phyloP scores from a whole-genome alignment of 2,329 filamentous ascomycete genomes.

The Aureobasidium sp. region DNA sequence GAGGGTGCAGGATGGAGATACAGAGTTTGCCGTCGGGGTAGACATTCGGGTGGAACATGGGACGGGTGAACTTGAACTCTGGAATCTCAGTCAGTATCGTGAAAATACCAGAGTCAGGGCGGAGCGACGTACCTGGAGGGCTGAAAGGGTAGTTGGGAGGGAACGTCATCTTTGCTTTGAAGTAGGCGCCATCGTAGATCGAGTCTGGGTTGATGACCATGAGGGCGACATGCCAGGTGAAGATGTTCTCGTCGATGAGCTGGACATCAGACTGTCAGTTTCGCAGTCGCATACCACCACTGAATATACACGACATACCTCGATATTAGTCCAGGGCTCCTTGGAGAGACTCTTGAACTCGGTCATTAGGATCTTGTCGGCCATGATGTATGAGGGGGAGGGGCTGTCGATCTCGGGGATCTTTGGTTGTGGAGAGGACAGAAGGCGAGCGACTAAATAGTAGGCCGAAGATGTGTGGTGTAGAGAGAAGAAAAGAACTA shows the following conservation, averaged over 20 bases:
- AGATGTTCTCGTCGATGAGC: conserved; percentile 74
- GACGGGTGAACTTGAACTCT: conserved; percentile 75
- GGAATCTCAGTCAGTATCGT: not conserved
- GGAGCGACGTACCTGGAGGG: conserved; percentile 55
- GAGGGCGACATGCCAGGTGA: conserved; percentile 79
- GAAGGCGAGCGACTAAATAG: not conserved
- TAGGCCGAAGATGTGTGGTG: not conserved
- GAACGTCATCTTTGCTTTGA: conserved; percentile 86
- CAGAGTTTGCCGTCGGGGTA: conserved; percentile 86
- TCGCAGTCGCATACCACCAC: not conserved
- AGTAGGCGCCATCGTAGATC: conserved; percentile 86
- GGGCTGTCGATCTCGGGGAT: not conserved
- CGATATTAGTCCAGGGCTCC: conserved; percentile 90
- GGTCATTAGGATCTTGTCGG: conserved; percentile 79
- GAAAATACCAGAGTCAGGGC: not conserved
- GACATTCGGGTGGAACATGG: conserved; percentile 88
- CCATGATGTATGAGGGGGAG: conserved; percentile 35
- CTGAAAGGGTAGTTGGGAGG: conserved; percentile 81
- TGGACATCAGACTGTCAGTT: conserved; percentile 33
- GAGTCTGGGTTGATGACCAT: conserved; percentile 92
- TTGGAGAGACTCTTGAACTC: conserved; percentile 76
- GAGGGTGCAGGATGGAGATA: conserved; percentile 91
- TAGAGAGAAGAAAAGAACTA: not conserved
- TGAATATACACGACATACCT: conserved; percentile 45
- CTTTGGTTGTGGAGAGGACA: not conserved